Evolutionary conservation across 2,329 filamentous ascomycete species (phyloP), one percentile per base, ranked within the genome.

Genomic region (Diaporthe ilicicola): DNA sequence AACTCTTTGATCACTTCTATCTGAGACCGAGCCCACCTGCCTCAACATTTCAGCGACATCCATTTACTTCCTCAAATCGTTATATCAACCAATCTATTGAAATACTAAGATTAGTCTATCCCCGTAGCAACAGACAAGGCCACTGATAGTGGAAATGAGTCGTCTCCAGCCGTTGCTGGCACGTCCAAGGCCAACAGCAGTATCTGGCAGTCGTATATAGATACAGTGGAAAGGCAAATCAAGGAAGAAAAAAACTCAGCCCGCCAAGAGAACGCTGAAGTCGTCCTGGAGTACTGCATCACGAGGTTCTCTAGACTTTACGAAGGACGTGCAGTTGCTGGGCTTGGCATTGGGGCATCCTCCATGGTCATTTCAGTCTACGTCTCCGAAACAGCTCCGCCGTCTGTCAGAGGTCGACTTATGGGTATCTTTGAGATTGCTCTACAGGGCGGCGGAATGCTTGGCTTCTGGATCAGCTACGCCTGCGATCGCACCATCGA

Each of bases 301-400:
- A 0, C 78, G 76, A 22, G 79, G 79, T 1, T 74, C 77, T 51
- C 55, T 80, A 0, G 67, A 78, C 5, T 79, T 29, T 78, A 79
- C 48, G 74, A 76, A 74, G 78, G 80, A 65, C 74, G 78, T 69
- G 85, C 90, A 56, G 79, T 90, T 32, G 86, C 85, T 68, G 89
- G 88, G 51, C 77, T 91, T 9, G 85, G 82, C 69, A 81, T 86
- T 12, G 84, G 83, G 19, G 83, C 82, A 62, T 85, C 86, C 48
- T 87, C 85, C 44, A 89, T 50, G 19, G 68, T 65, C 39, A 62
- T 69, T 19, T 65, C 70, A 17, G 65, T 71, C 22, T 70, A 70
- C n/a, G 87, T 91, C 39, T 86, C 88, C 0, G 89, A 91, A 75
- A 90, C 89, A 74, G 81, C 87, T 2, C 88, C 88, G 4, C 85